Evolutionary conservation across 2,329 filamentous ascomycete genomes (phyloP), one percentile per base, ranked within the genome.

Genomic region (Verruconis gallopava): DNA sequence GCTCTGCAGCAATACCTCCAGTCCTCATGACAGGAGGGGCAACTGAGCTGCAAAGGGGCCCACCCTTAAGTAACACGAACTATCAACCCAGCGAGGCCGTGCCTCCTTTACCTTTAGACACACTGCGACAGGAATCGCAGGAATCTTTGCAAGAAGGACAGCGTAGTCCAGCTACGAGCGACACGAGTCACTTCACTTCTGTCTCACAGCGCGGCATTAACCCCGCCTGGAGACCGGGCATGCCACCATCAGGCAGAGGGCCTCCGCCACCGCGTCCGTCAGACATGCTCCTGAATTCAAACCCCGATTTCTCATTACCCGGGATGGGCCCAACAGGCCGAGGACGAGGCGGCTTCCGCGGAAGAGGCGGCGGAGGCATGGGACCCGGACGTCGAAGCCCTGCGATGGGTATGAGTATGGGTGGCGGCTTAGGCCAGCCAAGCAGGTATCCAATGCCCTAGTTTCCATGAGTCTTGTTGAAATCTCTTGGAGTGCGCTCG

Each of bases 141-240:
- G 37, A 42, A 19, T 32, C 19, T 12, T 56, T 79, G 25, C 73
- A 72, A 34, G 71, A 73, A 48, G 72, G 71, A 37, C 66, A 71
- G 35, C 73, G 82, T 52, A 89, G 79, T 52, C 86, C 83, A 21
- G 75, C 79, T 21, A 64, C 60, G 52, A 89, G 81, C 47, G 85
- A 94, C 54, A 73, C 76, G 18, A 89, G 79, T 36, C 83, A 81
- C 51, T 95, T 94, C 61, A 95, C 89, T 1, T 91, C 83, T 9
- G 81, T 96, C 36, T 89, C 81, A 0, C 86, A 95, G 60, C 75
- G 89, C 22, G 82, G 83, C 1, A 67, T 95, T 42, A 95, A 95
- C 58, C 89, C 88, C 4, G 78, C 79, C 46, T 95, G 89, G 88
- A 64, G 69, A 35, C 60, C 49, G 50, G 54, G 51, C 49, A 46